These are phyloP conservation scores for Syzygium aromaticum DNA, from an alignment of 345 rosid species.

Conservation along the genomic window DNA sequence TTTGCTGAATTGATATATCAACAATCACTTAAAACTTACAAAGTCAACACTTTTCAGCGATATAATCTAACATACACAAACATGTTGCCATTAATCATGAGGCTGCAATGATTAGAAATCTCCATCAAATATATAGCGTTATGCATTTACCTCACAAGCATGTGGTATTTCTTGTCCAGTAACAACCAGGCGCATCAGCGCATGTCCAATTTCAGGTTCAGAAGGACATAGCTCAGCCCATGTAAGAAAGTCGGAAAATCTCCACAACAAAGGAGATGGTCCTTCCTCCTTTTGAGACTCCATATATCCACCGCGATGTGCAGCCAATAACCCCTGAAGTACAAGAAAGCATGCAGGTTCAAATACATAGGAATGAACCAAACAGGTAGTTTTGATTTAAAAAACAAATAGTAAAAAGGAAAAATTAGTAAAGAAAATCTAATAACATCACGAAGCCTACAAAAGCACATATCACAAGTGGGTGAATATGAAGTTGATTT, in stretches of 20 bases:
- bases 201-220: constrained; percentile 95
- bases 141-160: constrained; percentile 76
- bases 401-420: not conserved
- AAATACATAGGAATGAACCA: not conserved
- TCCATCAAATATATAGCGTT: not conserved
- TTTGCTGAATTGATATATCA: not conserved
- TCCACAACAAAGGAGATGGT: constrained; percentile 94
- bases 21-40: not conserved
- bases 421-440: not conserved
- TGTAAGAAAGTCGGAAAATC: constrained; percentile 90
- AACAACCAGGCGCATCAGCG: constrained; percentile 96
- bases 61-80: not conserved
- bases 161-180: constrained; percentile 98
- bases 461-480: not conserved
- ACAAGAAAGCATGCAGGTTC: constrained; percentile 1
- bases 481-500: not conserved
- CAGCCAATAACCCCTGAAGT: constrained; percentile 84
- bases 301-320: constrained; percentile 98
- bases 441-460: not conserved
- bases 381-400: not conserved
- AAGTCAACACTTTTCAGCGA: not conserved
- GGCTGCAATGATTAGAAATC: not conserved
- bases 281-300: constrained; percentile 98
- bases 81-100: not conserved
- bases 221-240: constrained; percentile 99